A percentile compares a stretch with the other conserved stretches of the same genome.
Conservation (phyloP, 495 filamentous ascomycete species). For the Copromyces sp. region DNA sequence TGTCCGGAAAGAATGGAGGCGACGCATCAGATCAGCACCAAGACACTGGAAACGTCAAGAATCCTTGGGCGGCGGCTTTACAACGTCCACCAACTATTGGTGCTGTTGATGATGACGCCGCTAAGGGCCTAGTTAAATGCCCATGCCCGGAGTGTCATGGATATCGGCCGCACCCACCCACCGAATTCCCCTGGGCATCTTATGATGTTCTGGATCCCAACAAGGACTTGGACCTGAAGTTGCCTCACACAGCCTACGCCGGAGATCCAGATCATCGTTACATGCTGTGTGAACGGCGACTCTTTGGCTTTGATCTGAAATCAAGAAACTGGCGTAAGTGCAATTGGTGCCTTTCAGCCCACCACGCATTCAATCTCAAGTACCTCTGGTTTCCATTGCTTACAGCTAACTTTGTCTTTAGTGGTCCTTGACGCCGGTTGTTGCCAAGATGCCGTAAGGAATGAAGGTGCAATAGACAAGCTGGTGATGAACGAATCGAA, state of each 20-base stretch:
- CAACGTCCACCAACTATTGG: too few species aligned
- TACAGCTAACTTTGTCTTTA: too few species aligned
- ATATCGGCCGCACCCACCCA: background rate
- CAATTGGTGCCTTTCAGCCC: too few species aligned
- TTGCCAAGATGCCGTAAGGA: background rate
- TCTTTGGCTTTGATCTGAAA: background rate
- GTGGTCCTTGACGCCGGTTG: background rate
- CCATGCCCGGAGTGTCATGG: background rate
- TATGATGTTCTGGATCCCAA: background rate
- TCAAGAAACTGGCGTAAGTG: background rate
- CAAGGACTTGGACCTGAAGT: too few species aligned
- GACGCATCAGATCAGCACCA: too few species aligned
- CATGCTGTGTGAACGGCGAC: background rate
- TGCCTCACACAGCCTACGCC: too few species aligned
- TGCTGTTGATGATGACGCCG: background rate
- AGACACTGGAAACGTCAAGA: too few species aligned
- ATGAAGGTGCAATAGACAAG: constrained; percentile 14
- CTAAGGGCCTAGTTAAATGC: background rate
- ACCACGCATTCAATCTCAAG: too few species aligned
- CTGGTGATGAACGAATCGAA: constrained; percentile 23
- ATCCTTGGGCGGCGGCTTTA: too few species aligned
- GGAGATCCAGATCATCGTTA: background rate
- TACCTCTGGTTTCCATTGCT: too few species aligned
- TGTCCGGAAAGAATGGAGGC: too few species aligned
- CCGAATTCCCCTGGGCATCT: background rate